A percentile compares a stretch with the other conserved stretches of the same genome.
These are phyloP conservation scores for Solanum hybrid DNA, from an alignment of 305 asterid genomes.

Conservation along the genomic window DNA sequence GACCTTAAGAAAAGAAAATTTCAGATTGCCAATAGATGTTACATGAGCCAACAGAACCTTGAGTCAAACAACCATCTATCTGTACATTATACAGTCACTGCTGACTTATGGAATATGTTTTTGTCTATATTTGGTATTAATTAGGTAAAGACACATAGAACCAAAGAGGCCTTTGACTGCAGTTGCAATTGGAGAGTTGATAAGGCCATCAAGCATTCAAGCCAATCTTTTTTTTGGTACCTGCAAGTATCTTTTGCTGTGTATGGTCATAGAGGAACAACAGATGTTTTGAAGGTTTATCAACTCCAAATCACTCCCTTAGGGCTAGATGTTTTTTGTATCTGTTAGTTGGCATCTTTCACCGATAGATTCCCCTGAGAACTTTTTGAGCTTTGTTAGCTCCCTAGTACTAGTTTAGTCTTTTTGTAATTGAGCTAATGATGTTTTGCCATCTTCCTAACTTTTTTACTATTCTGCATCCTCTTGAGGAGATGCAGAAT, in stretches of 20 bases:
- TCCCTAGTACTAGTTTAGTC: not conserved
- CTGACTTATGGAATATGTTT: not conserved
- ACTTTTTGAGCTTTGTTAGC: not conserved
- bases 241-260: not conserved
- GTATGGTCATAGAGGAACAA: not conserved
- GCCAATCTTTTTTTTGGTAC: not conserved
- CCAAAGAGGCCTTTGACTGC: not conserved
- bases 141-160: not conserved
- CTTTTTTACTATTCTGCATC: not conserved
- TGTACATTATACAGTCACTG: not conserved
- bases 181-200: not conserved
- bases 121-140: not conserved
- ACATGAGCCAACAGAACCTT: not conserved
- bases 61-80: not conserved
- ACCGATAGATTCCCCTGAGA: not conserved
- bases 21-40: not conserved
- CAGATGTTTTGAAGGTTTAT: not conserved
- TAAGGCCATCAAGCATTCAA: not conserved
- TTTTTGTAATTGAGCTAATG: not conserved
- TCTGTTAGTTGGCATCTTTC: not conserved
- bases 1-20: not conserved
- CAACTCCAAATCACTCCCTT: not conserved
- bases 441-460: not conserved
- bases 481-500: not conserved
- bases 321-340: not conserved